These are phyloP conservation scores for Dendrocalamus sinicus DNA, from an alignment of 176 grass and related monocot species.

Conservation along the genomic window DNA sequence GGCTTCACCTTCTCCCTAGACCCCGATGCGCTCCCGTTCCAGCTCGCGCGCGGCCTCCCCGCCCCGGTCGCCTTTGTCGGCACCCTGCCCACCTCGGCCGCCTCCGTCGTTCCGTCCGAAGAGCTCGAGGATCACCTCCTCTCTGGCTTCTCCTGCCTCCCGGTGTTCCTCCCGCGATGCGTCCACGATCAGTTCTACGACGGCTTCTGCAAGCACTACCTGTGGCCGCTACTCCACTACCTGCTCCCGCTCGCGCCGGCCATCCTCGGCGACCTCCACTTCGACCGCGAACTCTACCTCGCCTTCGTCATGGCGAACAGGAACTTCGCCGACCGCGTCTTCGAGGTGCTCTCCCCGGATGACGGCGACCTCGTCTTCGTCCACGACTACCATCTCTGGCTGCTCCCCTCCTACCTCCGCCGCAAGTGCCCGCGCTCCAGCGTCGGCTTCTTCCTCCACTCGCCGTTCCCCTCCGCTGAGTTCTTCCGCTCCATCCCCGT, in stretches of 20 bases:
- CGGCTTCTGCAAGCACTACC: slow-evolving; percentile 97
- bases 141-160: slow-evolving; percentile 49
- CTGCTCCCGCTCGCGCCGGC: slow-evolving; percentile 70
- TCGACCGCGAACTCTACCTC: not conserved
- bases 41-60: slow-evolving; percentile 52
- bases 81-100: slow-evolving; percentile 31
- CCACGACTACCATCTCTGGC: slow-evolving; percentile 61
- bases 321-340: slow-evolving; percentile 41
- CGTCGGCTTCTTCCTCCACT: slow-evolving; percentile 62
- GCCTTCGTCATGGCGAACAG: slow-evolving; percentile 42
- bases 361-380: slow-evolving; percentile 50
- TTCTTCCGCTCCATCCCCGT: slow-evolving; percentile 43
- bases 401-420: slow-evolving; percentile 53
- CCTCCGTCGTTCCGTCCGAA: not conserved
- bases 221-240: slow-evolving; percentile 96
- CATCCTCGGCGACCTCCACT: slow-evolving; percentile 32
- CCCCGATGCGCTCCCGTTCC: slow-evolving; percentile 46
- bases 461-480: slow-evolving; percentile 53
- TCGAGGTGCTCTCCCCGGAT: slow-evolving; percentile 42
- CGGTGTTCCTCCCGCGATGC: slow-evolving; percentile 40
- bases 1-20: slow-evolving; percentile 56
- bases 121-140: slow-evolving; percentile 46
- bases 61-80: slow-evolving; percentile 43
- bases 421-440: slow-evolving; percentile 29
- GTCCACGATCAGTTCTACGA: slow-evolving; percentile 63